Evolutionary conservation across 768 basidiomycete genomes (phyloP).

Genomic region (Amanita exitialis): DNA sequence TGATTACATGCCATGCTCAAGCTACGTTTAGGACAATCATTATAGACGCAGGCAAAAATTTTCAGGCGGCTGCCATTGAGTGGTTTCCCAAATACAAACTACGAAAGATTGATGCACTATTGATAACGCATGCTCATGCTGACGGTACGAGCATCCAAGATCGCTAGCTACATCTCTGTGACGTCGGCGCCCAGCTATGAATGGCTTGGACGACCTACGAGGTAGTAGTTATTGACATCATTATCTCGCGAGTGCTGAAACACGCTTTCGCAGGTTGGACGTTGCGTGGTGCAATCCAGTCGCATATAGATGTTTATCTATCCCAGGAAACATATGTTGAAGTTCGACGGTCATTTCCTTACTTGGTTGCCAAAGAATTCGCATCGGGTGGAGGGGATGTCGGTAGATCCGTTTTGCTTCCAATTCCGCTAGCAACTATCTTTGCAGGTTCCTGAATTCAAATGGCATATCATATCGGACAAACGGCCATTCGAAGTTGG

Average conservation of each 20-base stretch:
- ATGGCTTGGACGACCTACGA: constrained; percentile 84
- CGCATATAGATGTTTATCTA: constrained; percentile 66
- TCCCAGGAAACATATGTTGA: constrained; percentile 56
- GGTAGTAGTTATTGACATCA: constrained; percentile 25
- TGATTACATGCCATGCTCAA: background rate
- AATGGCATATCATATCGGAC: constrained; percentile 75
- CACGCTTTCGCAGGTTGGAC: constrained; percentile 54
- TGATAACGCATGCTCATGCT: constrained; percentile 86
- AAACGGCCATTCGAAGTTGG: constrained; percentile 56
- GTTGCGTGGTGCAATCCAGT: constrained; percentile 49
- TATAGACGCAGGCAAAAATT: constrained; percentile 82
- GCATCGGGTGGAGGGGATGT: constrained; percentile 79
- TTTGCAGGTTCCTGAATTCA: constrained; percentile 66
- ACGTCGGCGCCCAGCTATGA: constrained; percentile 46
- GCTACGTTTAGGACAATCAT: constrained; percentile 50
- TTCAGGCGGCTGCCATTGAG: constrained; percentile 41
- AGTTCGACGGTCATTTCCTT: constrained; percentile 69
- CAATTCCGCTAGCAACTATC: background rate
- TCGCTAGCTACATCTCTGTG: constrained; percentile 1
- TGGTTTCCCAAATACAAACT: constrained; percentile 64
- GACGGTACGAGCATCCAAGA: constrained; percentile 36
- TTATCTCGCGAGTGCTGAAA: background rate
- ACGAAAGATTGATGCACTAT: constrained; percentile 42
- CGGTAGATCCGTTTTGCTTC: constrained; percentile 11
- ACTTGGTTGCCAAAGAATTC: constrained; percentile 65